phyloP scores from a whole-genome alignment of 331 rosid genomes.

The Quercus lobata region DNA sequence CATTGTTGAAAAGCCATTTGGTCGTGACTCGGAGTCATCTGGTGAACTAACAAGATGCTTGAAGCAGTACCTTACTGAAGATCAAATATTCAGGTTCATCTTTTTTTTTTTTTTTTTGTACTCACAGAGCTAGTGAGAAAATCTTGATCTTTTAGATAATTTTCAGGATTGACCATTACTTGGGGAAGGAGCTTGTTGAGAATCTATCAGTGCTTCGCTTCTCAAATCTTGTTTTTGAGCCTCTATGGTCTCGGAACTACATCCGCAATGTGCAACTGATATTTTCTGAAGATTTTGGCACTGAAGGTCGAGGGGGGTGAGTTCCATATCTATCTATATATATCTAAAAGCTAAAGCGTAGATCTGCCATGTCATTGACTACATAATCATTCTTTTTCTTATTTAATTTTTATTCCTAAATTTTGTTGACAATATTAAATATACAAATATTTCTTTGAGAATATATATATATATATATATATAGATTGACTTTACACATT shows the following conservation, averaged over 20 bases:
- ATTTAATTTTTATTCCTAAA: too few species aligned
- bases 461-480: too few species aligned
- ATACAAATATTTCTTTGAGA: too few species aligned
- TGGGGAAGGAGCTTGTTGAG: conserved; percentile 99
- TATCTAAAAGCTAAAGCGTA: too few species aligned
- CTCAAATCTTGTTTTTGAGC: conserved; percentile 94
- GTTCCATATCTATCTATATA: conserved; percentile 22
- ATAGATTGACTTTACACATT: too few species aligned
- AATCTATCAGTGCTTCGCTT: conserved; percentile 96
- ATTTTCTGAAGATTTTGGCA: conserved; percentile 97
- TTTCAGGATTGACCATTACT: conserved; percentile 94
- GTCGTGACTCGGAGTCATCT: conserved; percentile 82
- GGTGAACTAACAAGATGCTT: conserved; percentile 71
- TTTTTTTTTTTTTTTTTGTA: not conserved
- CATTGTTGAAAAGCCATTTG: conserved; percentile 97
- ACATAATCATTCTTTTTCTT: too few species aligned
- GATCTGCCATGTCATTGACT: too few species aligned
- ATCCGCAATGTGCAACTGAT: conserved; percentile 91
- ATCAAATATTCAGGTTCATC: conserved; percentile 83
- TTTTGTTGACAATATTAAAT: too few species aligned
- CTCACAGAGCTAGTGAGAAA: conserved; percentile 13
- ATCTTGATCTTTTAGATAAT: conserved; percentile 16
- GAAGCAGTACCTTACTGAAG: conserved; percentile 82
- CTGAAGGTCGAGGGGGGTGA: conserved; percentile 97
- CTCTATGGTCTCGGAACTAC: conserved; percentile 88